Base-by-base conservation (phyloP, 805 yeast species). In the Nakazawaea anatomiae region DNA sequence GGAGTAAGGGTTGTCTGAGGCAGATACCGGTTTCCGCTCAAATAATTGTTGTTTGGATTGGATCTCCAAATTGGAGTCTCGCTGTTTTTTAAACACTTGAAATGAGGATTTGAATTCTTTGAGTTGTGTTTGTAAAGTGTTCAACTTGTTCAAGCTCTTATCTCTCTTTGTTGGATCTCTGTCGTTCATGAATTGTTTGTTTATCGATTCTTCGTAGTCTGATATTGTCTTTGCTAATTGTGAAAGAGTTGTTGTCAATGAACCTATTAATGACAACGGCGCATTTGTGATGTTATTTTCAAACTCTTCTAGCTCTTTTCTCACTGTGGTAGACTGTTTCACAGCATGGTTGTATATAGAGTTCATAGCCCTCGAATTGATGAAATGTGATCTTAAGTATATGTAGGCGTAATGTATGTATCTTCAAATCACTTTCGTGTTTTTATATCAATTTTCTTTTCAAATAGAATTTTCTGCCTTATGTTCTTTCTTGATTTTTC, bases 291-390 rank as follows among this genome's bases (percentile, higher is more conserved):
- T 74, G 54, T 85, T 80, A 44, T 74, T 70, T 60, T 85, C 91
- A 57, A 92, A 84, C 48, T 72, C 67, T 18, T 77, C 73, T 46
- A 92, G 68, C 58, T 90, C 97, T 54, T 79, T 78, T 52, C 82
- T 78, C 48, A 92, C 69, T 30, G 83, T 74, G 59, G 81, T 88
- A 32, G 89, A 80, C 67, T 91, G 97, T 66, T 89, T 89, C 50
- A 87, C 75, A 7, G 96, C 97, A 66, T 89, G 96, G 69, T 89
- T 92, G 70, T 85, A 89, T 48, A 91, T 73, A 30, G 96, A 83
- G 69, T 90, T 91, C 98, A 49, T 49, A 32, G 8, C 35, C 25
- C 3, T 18, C 25, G 25, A 18, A 18, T 18, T 18, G 25, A 18
- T 18, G 25, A 18, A 18, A 18, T 18, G 3, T 18, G 25, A 18